Conservation (phyloP, 2,329 filamentous ascomycete genomes). For the Huntiella abstrusa region DNA sequence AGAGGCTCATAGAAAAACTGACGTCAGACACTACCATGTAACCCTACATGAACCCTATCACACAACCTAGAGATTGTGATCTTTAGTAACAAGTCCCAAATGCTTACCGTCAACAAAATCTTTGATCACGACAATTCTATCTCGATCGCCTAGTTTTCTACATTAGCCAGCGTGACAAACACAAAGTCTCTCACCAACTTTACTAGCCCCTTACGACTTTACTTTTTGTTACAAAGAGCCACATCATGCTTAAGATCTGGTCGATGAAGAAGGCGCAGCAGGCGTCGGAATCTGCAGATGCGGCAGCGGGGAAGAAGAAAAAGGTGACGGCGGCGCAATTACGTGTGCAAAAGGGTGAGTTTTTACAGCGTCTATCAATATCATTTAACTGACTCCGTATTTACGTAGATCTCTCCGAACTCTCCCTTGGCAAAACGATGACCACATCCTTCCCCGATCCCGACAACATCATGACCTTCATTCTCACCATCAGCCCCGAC, state of each 20-base stretch:
- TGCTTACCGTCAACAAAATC: too few relatives aligned
- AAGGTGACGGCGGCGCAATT: slow-evolving; percentile 94
- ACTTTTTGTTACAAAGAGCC: background rate
- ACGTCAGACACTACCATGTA: too few relatives aligned
- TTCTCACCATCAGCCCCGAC: slow-evolving; percentile 64
- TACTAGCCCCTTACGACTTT: background rate
- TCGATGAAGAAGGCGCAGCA: slow-evolving; percentile 98
- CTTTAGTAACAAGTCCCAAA: too few relatives aligned
- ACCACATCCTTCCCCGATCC: slow-evolving; percentile 63
- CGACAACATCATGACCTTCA: slow-evolving; percentile 73
- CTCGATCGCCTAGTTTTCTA: background rate
- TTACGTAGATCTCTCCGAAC: slow-evolving; percentile 53
- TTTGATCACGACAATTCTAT: background rate
- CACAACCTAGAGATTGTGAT: too few relatives aligned
- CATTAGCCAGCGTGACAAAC: background rate
- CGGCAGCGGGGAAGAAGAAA: slow-evolving; percentile 72
- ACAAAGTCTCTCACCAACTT: too few relatives aligned
- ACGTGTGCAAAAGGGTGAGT: slow-evolving; percentile 79
- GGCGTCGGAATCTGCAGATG: slow-evolving; percentile 71
- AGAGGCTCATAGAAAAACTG: too few relatives aligned
- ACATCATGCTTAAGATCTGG: slow-evolving; percentile 91
- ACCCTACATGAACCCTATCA: too few relatives aligned
- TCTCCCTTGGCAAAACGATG: slow-evolving; percentile 64
- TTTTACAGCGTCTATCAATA: background rate
- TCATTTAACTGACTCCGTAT: background rate